phyloP scores from a whole-genome alignment of 148 eudicot genomes.

The Nyssa sinensis region DNA sequence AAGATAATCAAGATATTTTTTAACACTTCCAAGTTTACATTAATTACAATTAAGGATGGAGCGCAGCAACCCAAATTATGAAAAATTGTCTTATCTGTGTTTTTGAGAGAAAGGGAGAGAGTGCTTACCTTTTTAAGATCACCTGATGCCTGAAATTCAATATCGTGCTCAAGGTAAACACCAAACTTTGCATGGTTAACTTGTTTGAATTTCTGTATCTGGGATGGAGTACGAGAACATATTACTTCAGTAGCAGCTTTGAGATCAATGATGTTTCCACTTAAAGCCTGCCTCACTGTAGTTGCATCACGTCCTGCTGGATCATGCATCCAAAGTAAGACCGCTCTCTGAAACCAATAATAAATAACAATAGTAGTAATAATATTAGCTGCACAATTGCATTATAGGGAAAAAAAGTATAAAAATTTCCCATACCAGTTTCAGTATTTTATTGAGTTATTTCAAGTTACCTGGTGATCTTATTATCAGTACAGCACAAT shows the following conservation, averaged over 20 bases:
- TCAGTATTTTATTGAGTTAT: too few species aligned
- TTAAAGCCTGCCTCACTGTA: conserved; percentile 50
- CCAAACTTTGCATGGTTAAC: conserved; percentile 47
- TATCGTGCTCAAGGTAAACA: conserved; percentile 66
- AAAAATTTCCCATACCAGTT: background rate
- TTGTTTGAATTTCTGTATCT: conserved; percentile 66
- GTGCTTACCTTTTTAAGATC: conserved; percentile 66
- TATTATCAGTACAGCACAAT: background rate
- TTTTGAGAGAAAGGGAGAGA: conserved; percentile 7
- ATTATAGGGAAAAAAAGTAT: background rate
- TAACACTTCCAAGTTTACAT: too few species aligned
- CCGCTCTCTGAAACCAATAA: conserved; percentile 45
- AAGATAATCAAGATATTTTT: too few species aligned
- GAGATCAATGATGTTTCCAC: conserved; percentile 34
- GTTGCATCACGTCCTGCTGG: conserved; percentile 80
- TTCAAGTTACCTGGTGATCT: too few species aligned
- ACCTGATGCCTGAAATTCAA: conserved; percentile 50
- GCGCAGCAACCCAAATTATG: too few species aligned
- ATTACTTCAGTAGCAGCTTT: conserved; percentile 70
- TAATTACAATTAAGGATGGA: too few species aligned
- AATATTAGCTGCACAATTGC: background rate
- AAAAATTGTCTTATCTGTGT: too few species aligned
- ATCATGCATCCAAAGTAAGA: conserved; percentile 74
- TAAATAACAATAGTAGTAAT: background rate
- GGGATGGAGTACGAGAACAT: conserved; percentile 75